A percentile compares a stretch with the other conserved stretches of the same genome.
Evolutionary conservation across 192 early-diverging fungal species (phyloP).

Genomic region (Backusella liffmaniae): DNA sequence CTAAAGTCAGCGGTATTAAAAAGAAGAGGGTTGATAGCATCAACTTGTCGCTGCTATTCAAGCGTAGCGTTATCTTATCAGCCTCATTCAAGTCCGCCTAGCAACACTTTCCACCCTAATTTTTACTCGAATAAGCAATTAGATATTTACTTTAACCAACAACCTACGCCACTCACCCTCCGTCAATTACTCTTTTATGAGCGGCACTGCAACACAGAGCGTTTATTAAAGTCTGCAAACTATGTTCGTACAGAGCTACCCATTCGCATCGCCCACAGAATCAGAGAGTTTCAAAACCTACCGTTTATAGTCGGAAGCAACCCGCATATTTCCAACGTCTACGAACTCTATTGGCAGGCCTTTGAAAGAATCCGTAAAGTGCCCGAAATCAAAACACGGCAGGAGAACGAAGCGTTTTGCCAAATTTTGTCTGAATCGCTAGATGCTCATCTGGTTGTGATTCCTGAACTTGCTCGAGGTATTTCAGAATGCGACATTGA

Average conservation of each 20-base stretch:
- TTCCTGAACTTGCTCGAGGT: conserved; percentile 89
- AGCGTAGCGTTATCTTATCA: not conserved
- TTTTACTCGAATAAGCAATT: conserved; percentile 93
- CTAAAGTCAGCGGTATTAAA: not conserved
- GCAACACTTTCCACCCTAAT: conserved; percentile 31
- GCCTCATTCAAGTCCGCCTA: not conserved
- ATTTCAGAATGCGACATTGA: conserved; percentile 72
- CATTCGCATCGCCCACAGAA: conserved; percentile 89
- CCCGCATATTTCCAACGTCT: conserved; percentile 78
- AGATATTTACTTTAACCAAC: conserved; percentile 80
- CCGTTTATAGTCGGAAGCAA: conserved; percentile 95
- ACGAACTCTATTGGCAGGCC: conserved; percentile 89
- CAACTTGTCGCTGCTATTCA: not conserved
- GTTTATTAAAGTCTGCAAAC: conserved; percentile 85
- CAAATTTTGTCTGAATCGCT: conserved; percentile 69
- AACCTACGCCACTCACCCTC: conserved; percentile 82
- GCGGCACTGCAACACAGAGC: conserved; percentile 79
- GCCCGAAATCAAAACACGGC: conserved; percentile 70
- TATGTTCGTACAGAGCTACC: conserved; percentile 90
- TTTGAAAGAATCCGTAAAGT: conserved; percentile 81
- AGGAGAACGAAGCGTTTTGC: conserved; percentile 85
- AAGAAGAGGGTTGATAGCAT: not conserved
- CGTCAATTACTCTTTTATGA: conserved; percentile 93
- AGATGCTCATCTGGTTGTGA: conserved; percentile 81
- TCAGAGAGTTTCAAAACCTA: conserved; percentile 89